These are phyloP conservation scores for Boletus edulis DNA, from an alignment of 768 basidiomycete genomes.

Conservation along the genomic window DNA sequence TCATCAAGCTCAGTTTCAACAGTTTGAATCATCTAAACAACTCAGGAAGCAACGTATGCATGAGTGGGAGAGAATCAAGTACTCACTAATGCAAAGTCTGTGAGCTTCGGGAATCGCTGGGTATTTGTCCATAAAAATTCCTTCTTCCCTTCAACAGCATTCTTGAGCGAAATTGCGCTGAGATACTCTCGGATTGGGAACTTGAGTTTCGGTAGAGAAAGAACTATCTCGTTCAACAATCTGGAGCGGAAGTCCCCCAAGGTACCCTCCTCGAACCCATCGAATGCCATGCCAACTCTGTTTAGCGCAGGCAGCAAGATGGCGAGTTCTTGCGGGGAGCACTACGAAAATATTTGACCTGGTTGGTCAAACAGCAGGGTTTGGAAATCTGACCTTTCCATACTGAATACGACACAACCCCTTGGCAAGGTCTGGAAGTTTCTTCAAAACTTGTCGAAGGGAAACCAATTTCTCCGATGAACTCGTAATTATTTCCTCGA, in stretches of 20 bases:
- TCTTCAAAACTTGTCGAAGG: slow-evolving; percentile 66
- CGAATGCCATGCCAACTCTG: slow-evolving; percentile 65
- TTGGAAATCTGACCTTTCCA: slow-evolving; percentile 61
- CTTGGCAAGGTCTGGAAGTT: slow-evolving; percentile 83
- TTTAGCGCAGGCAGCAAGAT: slow-evolving; percentile 73
- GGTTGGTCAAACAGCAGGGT: not conserved
- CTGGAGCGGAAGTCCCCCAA: slow-evolving; percentile 59
- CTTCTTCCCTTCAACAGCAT: slow-evolving; percentile 65
- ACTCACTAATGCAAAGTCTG: slow-evolving; percentile 56
- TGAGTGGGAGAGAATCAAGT: slow-evolving; percentile 16
- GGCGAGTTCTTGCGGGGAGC: slow-evolving; percentile 80
- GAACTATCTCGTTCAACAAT: slow-evolving; percentile 69
- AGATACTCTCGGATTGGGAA: slow-evolving; percentile 54
- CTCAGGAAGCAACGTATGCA: not conserved
- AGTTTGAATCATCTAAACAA: slow-evolving; percentile 56
- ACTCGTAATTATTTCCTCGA: slow-evolving; percentile 75
- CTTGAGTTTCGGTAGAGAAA: slow-evolving; percentile 63
- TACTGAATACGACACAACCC: slow-evolving; percentile 90
- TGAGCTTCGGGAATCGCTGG: slow-evolving; percentile 52
- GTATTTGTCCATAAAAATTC: slow-evolving; percentile 65
- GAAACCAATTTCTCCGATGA: slow-evolving; percentile 59
- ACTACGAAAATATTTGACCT: slow-evolving; percentile 39
- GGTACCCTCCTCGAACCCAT: slow-evolving; percentile 38
- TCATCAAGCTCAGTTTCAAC: slow-evolving; percentile 71
- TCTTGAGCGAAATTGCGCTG: slow-evolving; percentile 53